Percentiles rank a stretch among this genome's conserved stretches.
These are phyloP conservation scores for Scutellaria barbata DNA, from an alignment of 257 asterid genomes.

Conservation along the genomic window DNA sequence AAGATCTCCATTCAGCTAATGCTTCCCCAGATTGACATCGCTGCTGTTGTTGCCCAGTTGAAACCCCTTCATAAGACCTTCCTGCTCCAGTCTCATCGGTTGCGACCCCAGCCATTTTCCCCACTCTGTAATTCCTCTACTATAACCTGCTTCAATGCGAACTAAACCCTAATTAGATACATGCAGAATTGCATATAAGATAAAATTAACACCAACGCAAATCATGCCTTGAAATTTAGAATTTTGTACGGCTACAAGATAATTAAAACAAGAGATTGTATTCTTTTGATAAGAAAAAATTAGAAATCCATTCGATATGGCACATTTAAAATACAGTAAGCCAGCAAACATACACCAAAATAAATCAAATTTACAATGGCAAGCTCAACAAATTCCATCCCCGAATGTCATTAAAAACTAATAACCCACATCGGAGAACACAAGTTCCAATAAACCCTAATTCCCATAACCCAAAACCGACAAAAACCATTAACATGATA, in stretches of 20 bases:
- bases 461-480: slow-evolving; percentile 28
- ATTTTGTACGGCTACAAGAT: neutral
- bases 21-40: slow-evolving; percentile 69
- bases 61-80: slow-evolving; percentile 62
- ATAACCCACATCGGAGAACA: slow-evolving; percentile 30
- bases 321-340: slow-evolving; percentile 20
- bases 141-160: slow-evolving; percentile 48
- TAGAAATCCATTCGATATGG: slow-evolving; percentile 16
- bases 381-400: slow-evolving; percentile 24
- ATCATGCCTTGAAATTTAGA: neutral
- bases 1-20: slow-evolving; percentile 81
- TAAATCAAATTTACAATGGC: neutral
- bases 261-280: neutral
- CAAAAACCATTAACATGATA: slow-evolving; percentile 20
- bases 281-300: neutral
- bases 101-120: slow-evolving; percentile 64
- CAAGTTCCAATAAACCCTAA: slow-evolving; percentile 50
- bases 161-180: slow-evolving; percentile 6
- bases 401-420: slow-evolving; percentile 22
- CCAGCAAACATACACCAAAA: slow-evolving; percentile 11
- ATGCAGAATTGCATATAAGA: neutral
- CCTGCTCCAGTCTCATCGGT: slow-evolving; percentile 57
- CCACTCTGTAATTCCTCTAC: slow-evolving; percentile 55
- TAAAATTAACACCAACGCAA: neutral
- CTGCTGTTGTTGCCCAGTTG: slow-evolving; percentile 57